Conservation (phyloP, 2,329 filamentous ascomycete species). For the Coleophoma eucalyptorum region DNA sequence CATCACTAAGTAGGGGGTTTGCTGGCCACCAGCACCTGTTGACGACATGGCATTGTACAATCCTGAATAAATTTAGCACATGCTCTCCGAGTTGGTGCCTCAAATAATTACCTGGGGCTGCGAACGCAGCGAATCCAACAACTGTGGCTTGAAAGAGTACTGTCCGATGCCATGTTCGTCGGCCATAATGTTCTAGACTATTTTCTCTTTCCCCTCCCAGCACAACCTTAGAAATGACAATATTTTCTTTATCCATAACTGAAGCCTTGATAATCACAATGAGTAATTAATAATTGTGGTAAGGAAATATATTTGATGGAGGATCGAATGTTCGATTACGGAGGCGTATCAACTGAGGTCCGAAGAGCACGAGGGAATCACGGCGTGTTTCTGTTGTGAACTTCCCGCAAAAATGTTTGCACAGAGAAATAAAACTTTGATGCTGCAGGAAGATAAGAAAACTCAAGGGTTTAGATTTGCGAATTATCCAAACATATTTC, state of each 20-base stretch:
- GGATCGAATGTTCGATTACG: no score
- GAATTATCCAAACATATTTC: no score
- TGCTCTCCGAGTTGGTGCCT: constrained; percentile 50
- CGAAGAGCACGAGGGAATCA: no score
- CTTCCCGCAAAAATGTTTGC: no score
- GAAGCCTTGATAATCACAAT: no score
- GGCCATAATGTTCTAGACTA: not conserved
- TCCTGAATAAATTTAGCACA: constrained; percentile 5
- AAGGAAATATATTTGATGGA: no score
- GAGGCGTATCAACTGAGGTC: no score
- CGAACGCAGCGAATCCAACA: constrained; percentile 34
- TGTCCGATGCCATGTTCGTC: constrained; percentile 28
- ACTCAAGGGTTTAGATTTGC: no score
- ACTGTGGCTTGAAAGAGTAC: constrained; percentile 39
- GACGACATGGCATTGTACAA: constrained; percentile 39
- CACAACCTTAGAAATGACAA: not conserved
- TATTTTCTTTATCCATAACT: not conserved
- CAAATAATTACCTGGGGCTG: constrained; percentile 53
- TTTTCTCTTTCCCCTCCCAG: not conserved
- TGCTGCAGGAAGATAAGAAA: no score
- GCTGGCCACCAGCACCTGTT: constrained; percentile 37
- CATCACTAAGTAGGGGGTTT: constrained; percentile 60
- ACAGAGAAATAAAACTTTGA: no score
- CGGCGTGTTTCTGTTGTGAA: no score
- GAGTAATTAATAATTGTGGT: no score